A percentile compares a stretch with the other conserved stretches of the same genome.
phyloP scores from a whole-genome alignment of 73 alveolate species.

The Breviolum minutum region DNA sequence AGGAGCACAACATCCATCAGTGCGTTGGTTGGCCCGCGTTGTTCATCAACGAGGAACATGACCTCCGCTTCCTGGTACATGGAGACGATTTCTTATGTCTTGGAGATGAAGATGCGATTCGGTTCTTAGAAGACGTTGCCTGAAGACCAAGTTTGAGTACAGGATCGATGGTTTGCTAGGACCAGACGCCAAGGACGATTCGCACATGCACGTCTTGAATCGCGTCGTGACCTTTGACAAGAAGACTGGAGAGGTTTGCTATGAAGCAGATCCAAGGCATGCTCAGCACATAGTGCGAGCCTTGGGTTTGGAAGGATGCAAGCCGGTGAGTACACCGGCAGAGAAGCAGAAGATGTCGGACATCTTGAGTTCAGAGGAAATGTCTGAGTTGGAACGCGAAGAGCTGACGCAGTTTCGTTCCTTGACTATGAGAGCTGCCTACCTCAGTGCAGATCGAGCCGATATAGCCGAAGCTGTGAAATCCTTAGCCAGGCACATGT shows the following conservation, averaged over 20 bases:
- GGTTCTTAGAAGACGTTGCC: background rate
- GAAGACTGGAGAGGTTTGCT: background rate
- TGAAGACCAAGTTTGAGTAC: background rate
- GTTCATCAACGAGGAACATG: background rate
- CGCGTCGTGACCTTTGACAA: conserved; percentile 18
- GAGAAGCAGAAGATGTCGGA: conserved; percentile 41
- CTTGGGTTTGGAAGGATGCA: background rate
- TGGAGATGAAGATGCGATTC: background rate
- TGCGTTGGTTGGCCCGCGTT: conserved; percentile 16
- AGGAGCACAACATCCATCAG: background rate
- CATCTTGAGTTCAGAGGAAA: background rate
- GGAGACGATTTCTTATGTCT: conserved; percentile 11
- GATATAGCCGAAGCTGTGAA: conserved; percentile 42
- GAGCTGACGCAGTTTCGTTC: background rate
- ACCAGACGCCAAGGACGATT: background rate
- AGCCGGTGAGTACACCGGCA: background rate
- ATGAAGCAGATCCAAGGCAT: conserved; percentile 49
- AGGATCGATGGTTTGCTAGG: conserved; percentile 30
- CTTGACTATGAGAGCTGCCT: background rate
- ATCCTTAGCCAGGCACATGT: conserved; percentile 21
- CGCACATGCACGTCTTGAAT: background rate
- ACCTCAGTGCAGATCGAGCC: background rate
- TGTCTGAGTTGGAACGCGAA: background rate
- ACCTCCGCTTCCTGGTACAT: background rate
- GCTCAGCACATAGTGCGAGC: conserved; percentile 4